Evolutionary conservation across 768 basidiomycete genomes (phyloP).

Genomic region (Phylloporus sp.): DNA sequence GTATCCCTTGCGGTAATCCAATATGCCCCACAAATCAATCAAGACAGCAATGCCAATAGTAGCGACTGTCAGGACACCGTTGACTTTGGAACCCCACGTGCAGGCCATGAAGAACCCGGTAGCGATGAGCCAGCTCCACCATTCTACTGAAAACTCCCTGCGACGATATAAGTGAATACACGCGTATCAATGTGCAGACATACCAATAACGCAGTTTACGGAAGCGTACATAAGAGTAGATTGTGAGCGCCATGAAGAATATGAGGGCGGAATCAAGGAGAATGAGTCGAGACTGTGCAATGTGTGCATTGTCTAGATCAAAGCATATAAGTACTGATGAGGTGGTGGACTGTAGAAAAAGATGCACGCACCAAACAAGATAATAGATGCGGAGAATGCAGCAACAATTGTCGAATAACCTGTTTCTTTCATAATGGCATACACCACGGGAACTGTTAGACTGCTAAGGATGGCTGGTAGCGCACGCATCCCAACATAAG

Average conservation of each 20-base stretch:
- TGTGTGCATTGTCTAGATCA: conserved; percentile 83
- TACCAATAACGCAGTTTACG: conserved; percentile 88
- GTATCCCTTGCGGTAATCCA: conserved; percentile 77
- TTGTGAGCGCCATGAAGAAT: conserved; percentile 92
- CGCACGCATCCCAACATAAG: conserved; percentile 90
- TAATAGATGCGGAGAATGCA: conserved; percentile 79
- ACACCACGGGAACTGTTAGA: conserved; percentile 86
- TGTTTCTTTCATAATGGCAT: conserved; percentile 96
- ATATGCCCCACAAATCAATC: conserved; percentile 90
- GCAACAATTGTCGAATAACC: conserved; percentile 91
- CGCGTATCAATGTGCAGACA: conserved; percentile 20
- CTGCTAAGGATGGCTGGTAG: conserved; percentile 89
- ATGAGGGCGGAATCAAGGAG: conserved; percentile 91
- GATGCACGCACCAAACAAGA: conserved; percentile 75
- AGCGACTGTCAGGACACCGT: conserved; percentile 86
- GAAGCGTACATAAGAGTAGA: conserved; percentile 92
- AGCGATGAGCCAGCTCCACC: conserved; percentile 92
- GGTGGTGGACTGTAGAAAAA: neutral
- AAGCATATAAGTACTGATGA: conserved; percentile 5
- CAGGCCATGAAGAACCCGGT: conserved; percentile 95
- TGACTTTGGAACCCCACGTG: conserved; percentile 97
- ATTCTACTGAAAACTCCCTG: conserved; percentile 82
- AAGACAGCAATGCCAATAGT: conserved; percentile 88
- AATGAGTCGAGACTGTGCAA: conserved; percentile 94
- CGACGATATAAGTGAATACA: conserved; percentile 1